Evolutionary conservation across 2,329 filamentous ascomycete species (phyloP).

Genomic region (Diplodia intermedia): DNA sequence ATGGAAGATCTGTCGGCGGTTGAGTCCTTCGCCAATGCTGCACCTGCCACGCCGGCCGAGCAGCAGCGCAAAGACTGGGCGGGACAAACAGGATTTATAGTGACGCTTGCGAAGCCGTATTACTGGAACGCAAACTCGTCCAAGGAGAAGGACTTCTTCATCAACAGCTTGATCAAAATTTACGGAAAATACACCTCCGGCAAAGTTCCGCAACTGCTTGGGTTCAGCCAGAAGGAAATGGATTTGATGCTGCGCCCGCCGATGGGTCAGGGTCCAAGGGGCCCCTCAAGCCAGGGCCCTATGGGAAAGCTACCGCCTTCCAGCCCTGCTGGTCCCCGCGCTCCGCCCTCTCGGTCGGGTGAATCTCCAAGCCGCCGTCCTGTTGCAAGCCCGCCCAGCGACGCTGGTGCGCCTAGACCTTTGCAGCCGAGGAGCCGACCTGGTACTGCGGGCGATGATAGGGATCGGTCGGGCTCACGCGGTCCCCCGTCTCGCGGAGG

Average conservation of each 20-base stretch:
- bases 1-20: slow-evolving; percentile 86
- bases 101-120: slow-evolving; percentile 91
- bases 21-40: slow-evolving; percentile 76
- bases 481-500: slow-evolving; percentile 14
- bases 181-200: slow-evolving; percentile 96
- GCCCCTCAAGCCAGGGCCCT: slow-evolving; percentile 24
- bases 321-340: slow-evolving; percentile 28
- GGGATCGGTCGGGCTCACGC: slow-evolving; percentile 37
- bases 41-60: slow-evolving; percentile 65
- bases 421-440: slow-evolving; percentile 37
- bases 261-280: slow-evolving; percentile 23
- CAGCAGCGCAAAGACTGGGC: slow-evolving; percentile 75
- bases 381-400: slow-evolving; percentile 16
- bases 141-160: slow-evolving; percentile 99
- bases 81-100: slow-evolving; percentile 80
- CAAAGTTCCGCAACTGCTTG: slow-evolving; percentile 76
- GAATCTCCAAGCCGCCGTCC: slow-evolving; percentile 27
- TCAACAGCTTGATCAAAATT: slow-evolving; percentile 94
- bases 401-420: slow-evolving; percentile 23
- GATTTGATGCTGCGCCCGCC: slow-evolving; percentile 71
- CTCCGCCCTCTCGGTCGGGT: slow-evolving; percentile 30
- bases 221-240: slow-evolving; percentile 81
- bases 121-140: slow-evolving; percentile 94
- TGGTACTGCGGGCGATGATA: slow-evolving; percentile 42
- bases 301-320: slow-evolving; percentile 33